Percentiles rank a stretch among this genome's conserved stretches.
Conservation (phyloP, 345 rosid genomes). For the Citrus glauca region DNA sequence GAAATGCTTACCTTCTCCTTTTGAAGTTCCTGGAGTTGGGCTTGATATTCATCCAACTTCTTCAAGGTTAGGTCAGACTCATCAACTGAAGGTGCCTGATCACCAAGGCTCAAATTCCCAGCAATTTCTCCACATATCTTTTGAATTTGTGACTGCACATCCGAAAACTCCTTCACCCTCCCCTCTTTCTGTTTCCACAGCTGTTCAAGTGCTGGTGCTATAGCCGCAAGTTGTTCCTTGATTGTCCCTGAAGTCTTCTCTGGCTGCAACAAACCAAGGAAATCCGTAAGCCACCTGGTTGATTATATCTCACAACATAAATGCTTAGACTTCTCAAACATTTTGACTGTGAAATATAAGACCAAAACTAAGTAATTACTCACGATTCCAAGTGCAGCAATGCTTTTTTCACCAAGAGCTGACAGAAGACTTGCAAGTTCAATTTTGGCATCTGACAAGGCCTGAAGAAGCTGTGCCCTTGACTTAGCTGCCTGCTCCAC, state of each 20-base stretch:
- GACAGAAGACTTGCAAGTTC: constrained; percentile 74
- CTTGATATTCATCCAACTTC: constrained; percentile 74
- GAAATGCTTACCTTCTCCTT: constrained; percentile 67
- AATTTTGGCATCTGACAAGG: constrained; percentile 76
- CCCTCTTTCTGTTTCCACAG: constrained; percentile 92
- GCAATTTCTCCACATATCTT: constrained; percentile 86
- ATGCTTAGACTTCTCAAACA: constrained; percentile 6
- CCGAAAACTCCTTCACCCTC: constrained; percentile 71
- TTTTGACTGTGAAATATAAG: neutral
- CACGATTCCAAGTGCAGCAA: constrained; percentile 59
- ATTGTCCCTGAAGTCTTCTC: constrained; percentile 78
- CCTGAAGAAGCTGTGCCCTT: constrained; percentile 82
- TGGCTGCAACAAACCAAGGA: constrained; percentile 48
- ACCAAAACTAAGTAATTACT: constrained; percentile 25
- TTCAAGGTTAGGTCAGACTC: constrained; percentile 80
- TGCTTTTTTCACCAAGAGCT: constrained; percentile 79
- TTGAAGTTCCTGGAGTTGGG: constrained; percentile 81
- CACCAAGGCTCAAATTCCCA: constrained; percentile 49
- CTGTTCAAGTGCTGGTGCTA: constrained; percentile 88
- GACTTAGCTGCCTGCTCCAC: constrained; percentile 85
- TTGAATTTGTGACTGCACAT: constrained; percentile 83
- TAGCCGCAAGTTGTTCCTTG: constrained; percentile 92
- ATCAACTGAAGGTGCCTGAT: constrained; percentile 57
- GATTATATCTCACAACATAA: neutral
- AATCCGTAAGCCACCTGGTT: constrained; percentile 10